Evolutionary conservation across 2,329 filamentous ascomycete genomes (phyloP), one percentile per base, ranked within the genome.

Genomic region (Arthrobotrys entomopaga): DNA sequence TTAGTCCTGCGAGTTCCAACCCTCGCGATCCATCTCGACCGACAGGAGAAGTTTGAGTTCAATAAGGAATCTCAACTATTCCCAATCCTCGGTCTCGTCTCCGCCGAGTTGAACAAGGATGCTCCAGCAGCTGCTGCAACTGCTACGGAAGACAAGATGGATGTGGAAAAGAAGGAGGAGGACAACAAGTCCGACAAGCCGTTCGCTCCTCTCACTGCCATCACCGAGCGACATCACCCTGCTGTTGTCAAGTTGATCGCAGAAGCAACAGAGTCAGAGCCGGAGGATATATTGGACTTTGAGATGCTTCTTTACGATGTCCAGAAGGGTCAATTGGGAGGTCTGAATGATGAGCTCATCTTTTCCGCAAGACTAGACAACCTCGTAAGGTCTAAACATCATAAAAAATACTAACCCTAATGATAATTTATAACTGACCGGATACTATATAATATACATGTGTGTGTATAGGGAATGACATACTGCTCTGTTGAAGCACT

Each of bases 51-150:
- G 76, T 99, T 99, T 80, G 86, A 92, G 65, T 96, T 96, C 80
- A 99, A 98, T 85, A 98, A 97, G 84, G 95, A 99, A 84, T 92
- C 90, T 22, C 94, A 99, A 82, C 84, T 99, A 22, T 96, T 97
- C 80, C 95, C 95, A 3, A 97, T 99, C 79, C 89, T 91, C 20
- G 95, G 95, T 4, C 85, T 99, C 64, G 90, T 92, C 1, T 89
- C 91, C 59, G 91, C 92, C 1, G 93, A 97, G 83, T 86, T 99
- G 70, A 97, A 97, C 84, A 84, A 84, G 54, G 77, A 83, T 7
- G 77, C 64, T 8, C 78, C 81, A 34, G 80, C 80, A 16, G 61
- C 65, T 11, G 67, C 75, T 15, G n/a, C n/a, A n/a, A n/a, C 29
- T 34, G 29, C 29, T 34, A 34, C 29, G 6, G 70, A 81, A 15